A percentile compares a stretch with the other conserved stretches of the same genome.
Conservation (phyloP, 441 rosid species). For the Erysimum pusillum region DNA sequence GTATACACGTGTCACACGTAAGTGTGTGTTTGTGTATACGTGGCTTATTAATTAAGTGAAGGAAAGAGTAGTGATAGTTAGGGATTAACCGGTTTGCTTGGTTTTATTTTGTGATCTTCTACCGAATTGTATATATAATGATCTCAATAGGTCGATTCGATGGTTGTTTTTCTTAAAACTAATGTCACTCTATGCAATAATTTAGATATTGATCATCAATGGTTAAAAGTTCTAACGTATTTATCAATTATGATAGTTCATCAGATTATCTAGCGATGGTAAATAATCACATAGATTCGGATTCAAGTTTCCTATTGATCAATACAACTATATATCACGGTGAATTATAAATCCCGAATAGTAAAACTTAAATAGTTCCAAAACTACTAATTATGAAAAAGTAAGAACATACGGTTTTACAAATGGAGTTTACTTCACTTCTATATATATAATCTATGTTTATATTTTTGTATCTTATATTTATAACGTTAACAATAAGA, state of each 20-base stretch:
- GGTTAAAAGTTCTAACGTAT: neutral
- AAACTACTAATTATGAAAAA: neutral
- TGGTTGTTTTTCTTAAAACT: constrained; percentile 3
- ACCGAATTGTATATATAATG: constrained; percentile 31
- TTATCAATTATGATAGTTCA: neutral
- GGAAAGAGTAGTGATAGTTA: constrained; percentile 19
- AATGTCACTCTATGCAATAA: neutral
- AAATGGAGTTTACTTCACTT: neutral
- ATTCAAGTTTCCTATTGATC: constrained; percentile 7
- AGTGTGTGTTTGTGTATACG: neutral
- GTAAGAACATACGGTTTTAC: neutral
- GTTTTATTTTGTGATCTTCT: constrained; percentile 23
- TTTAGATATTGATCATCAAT: neutral
- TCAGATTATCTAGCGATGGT: constrained; percentile 6
- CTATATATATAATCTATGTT: no score
- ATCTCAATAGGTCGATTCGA: constrained; percentile 4
- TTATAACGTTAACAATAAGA: no score
- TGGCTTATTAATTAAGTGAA: constrained; percentile 11
- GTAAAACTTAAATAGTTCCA: neutral
- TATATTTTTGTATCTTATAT: no score
- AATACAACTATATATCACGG: constrained; percentile 4
- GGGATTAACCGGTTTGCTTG: neutral
- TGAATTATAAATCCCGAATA: neutral
- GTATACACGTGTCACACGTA: constrained; percentile 7
- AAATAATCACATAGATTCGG: constrained; percentile 1